Evolutionary conservation across 768 basidiomycete genomes (phyloP), one percentile per base, ranked within the genome.

Genomic region (Zangia roseola): DNA sequence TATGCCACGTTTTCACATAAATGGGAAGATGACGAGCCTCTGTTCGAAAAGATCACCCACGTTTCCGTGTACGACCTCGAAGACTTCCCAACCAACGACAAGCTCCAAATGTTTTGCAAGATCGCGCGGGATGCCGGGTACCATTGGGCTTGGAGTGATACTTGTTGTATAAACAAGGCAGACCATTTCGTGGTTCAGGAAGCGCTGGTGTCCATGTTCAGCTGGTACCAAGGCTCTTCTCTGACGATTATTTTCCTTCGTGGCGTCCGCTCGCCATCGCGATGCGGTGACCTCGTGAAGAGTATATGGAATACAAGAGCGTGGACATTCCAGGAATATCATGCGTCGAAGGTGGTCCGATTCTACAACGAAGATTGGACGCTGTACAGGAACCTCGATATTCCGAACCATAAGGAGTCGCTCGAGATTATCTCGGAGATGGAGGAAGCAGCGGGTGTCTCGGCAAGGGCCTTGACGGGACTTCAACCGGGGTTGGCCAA

Each of bases 161-260:
- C 45, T 0, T 47, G 41, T 13, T 54, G 50, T 16, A 47, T 54
- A 25, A 40, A 52, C 14, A 39, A 40, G 7, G 6, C 2, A 10
- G 42, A 47, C 14, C 33, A 40, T 0, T 1, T 16, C 3, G 35
- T 43, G 12, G 20, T 35, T 6, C 42, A 53, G 13, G 45, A 53
- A 14, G 37, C 51, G 0, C 24, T 52, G 14, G 45, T 52, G 2
- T 19, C 50, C 20, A 41, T 54, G 50, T 54, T 46, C 37, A 42
- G 24, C 23, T 55, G 54, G 54, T 55, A 53, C 13, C 10, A 30
- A 4, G 45, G 52, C 14, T 53, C 54, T 1, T 19, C 43, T 10
- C 0, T 44, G 31, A 54, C 47, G 0, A 30, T 55, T 4, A 10
- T 55, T 19, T 40, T 39, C n/a, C 43, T 53, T 16, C 39, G 52